phyloP scores from a whole-genome alignment of 352 stramenopile genomes.

The Pythium scleroteichum region DNA sequence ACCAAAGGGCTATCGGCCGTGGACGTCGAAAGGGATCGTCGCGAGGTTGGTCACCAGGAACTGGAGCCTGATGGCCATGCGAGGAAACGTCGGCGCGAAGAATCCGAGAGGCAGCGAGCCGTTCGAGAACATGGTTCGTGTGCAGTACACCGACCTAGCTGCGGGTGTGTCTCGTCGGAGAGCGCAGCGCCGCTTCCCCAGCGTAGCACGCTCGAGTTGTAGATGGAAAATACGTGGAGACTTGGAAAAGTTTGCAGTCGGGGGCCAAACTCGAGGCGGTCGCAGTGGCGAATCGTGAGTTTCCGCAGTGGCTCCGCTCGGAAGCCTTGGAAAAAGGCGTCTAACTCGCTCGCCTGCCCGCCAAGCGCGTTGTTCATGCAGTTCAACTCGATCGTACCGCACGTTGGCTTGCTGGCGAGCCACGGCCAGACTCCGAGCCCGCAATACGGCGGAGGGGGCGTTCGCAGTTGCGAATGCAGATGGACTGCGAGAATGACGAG shows the following conservation, averaged over 20 bases:
- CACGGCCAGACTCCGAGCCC: constrained; percentile 30
- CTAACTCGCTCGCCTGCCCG: not conserved
- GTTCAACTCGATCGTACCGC: constrained; percentile 20
- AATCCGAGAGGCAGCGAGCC: constrained; percentile 1
- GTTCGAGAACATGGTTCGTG: not conserved
- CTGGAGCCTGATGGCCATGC: constrained; percentile 4
- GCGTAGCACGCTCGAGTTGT: constrained; percentile 3
- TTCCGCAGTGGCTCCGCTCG: not conserved
- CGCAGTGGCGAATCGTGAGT: constrained; percentile 4
- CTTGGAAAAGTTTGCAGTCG: constrained; percentile 1
- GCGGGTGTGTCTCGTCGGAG: not conserved
- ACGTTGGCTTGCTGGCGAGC: constrained; percentile 21
- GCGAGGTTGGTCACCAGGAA: constrained; percentile 22
- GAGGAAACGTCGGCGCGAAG: not conserved
- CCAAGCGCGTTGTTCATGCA: not conserved
- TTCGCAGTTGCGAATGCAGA: constrained; percentile 21
- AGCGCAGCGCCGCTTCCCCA: not conserved
- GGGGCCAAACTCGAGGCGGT: not conserved
- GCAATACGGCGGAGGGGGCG: constrained; percentile 16
- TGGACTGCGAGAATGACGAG: constrained; percentile 23
- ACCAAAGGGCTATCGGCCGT: constrained; percentile 6
- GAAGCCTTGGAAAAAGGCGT: not conserved
- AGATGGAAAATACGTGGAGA: not conserved
- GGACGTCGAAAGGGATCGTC: constrained; percentile 10
- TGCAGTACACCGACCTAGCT: not conserved